Percentiles rank a stretch among this genome's conserved stretches.
Evolutionary conservation across 2,329 filamentous ascomycete species (phyloP).

Genomic region (Trichoderma simmonsii): DNA sequence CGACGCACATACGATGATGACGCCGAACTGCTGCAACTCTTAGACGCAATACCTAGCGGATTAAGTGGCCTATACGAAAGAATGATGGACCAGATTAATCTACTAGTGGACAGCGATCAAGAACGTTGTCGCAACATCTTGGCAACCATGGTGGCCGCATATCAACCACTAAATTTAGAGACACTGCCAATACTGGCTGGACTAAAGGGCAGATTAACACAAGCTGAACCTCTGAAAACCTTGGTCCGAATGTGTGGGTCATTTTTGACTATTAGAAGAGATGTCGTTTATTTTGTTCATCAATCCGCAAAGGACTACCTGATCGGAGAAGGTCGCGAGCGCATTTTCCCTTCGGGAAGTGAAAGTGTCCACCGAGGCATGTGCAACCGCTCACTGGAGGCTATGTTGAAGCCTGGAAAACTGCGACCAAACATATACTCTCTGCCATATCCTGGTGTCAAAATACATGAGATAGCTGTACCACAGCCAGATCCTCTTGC

Average conservation of each 20-base stretch:
- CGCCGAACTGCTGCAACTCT: background rate
- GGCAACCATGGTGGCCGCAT: background rate
- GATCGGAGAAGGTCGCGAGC: background rate
- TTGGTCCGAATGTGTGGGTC: background rate
- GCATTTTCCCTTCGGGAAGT: background rate
- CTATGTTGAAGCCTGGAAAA: background rate
- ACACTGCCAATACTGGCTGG: background rate
- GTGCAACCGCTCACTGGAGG: background rate
- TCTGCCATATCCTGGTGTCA: background rate
- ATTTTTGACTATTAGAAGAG: background rate
- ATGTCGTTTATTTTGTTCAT: background rate
- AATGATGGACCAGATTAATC: background rate
- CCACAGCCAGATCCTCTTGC: background rate
- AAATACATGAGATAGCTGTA: background rate
- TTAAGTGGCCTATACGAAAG: background rate
- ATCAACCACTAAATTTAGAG: background rate
- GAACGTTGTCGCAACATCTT: background rate
- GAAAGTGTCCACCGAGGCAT: background rate
- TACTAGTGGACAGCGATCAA: background rate
- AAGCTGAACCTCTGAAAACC: background rate
- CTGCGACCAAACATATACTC: background rate
- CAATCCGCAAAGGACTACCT: background rate
- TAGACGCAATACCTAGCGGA: background rate
- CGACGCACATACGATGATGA: background rate
- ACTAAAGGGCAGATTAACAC: background rate